A percentile compares a stretch with the other conserved stretches of the same genome.
These are phyloP conservation scores for Puccinia novopanici DNA, from an alignment of 1,284 basidiomycete genomes.

Conservation along the genomic window DNA sequence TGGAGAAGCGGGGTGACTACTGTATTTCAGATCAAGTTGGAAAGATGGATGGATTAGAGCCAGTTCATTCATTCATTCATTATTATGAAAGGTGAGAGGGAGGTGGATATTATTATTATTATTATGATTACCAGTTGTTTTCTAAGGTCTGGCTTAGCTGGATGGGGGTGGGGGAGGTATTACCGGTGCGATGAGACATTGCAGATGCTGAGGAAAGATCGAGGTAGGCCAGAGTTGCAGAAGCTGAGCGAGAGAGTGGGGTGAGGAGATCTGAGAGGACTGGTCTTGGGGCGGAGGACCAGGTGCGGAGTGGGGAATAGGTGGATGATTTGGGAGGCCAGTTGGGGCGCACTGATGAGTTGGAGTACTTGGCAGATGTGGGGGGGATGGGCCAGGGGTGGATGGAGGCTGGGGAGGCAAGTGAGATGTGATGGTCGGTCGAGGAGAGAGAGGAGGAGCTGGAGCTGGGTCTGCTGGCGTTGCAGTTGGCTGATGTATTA, in stretches of 20 bases:
- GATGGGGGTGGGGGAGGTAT: neutral
- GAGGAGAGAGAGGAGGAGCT: constrained; percentile 1
- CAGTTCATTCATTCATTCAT: too few species aligned
- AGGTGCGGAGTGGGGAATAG: constrained; percentile 18
- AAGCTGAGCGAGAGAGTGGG: neutral
- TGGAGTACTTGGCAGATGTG: neutral
- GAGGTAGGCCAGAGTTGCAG: constrained; percentile 23
- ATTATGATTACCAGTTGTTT: neutral
- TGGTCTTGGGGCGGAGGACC: constrained; percentile 15
- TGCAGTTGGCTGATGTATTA: too few species aligned
- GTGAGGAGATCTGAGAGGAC: neutral
- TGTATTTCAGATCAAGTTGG: too few species aligned
- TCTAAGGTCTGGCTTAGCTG: neutral
- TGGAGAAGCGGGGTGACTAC: too few species aligned
- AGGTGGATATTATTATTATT: too few species aligned
- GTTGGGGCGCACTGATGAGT: neutral
- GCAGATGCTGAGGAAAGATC: neutral
- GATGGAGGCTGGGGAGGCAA: neutral
- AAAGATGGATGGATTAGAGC: too few species aligned
- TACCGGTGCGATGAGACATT: neutral
- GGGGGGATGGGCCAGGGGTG: constrained; percentile 24
- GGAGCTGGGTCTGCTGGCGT: too few species aligned
- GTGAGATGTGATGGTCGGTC: neutral
- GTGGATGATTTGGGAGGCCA: constrained; percentile 9
- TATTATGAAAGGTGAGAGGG: neutral